A percentile compares a stretch with the other conserved stretches of the same genome.
These are phyloP conservation scores for Kuraishia molischiana DNA, from an alignment of 805 yeast genomes.

Conservation along the genomic window DNA sequence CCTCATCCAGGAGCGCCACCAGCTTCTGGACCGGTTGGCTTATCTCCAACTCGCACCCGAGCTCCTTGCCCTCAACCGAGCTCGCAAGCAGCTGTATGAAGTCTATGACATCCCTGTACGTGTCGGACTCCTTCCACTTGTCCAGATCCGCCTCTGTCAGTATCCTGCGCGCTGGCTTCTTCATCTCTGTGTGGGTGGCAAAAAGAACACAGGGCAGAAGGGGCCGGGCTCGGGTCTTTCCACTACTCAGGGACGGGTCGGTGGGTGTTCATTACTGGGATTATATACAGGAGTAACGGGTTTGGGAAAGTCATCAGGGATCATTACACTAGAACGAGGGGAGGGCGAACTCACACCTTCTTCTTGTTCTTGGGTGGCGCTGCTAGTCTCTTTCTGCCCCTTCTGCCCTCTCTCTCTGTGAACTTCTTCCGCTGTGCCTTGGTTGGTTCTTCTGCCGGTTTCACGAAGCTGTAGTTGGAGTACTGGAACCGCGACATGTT, in stretches of 20 bases:
- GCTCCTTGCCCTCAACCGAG: constrained; percentile 54
- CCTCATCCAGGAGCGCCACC: constrained; percentile 30
- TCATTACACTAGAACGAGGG: too few species aligned
- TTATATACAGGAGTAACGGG: too few species aligned
- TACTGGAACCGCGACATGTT: constrained; percentile 12
- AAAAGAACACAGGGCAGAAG: too few species aligned
- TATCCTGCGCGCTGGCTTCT: constrained; percentile 26
- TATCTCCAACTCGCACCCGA: constrained; percentile 34
- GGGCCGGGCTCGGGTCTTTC: too few species aligned
- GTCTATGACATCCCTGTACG: constrained; percentile 37
- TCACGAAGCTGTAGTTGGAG: constrained; percentile 14
- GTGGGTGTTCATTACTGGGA: too few species aligned
- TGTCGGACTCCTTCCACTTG: constrained; percentile 43
- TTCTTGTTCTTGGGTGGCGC: background rate
- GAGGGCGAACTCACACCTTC: too few species aligned
- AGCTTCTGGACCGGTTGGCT: constrained; percentile 25
- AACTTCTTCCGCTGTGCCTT: background rate
- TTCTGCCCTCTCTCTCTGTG: background rate
- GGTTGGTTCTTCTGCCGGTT: background rate
- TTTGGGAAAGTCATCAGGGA: too few species aligned
- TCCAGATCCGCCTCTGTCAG: constrained; percentile 49
- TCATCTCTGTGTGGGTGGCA: too few species aligned
- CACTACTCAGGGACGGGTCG: too few species aligned
- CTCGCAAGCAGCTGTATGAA: constrained; percentile 52
- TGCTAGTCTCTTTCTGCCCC: constrained; percentile 1